Percentiles rank a stretch among this genome's conserved stretches.
These are phyloP conservation scores for Cryphonectria radicalis DNA, from an alignment of 2,329 filamentous ascomycete species.

Conservation along the genomic window DNA sequence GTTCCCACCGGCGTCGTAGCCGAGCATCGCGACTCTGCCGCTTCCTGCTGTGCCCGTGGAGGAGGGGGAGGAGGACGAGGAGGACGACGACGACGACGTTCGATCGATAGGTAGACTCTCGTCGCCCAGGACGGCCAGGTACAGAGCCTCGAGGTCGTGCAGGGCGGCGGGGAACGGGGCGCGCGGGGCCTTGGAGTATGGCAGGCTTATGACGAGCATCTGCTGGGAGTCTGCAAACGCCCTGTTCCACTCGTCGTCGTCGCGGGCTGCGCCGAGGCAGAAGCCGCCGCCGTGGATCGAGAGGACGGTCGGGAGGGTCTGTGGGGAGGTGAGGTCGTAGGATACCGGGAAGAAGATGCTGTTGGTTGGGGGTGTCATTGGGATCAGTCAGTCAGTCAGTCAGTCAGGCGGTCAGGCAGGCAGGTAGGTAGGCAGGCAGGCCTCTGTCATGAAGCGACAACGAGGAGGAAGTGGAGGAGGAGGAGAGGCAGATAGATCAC, in stretches of 20 bases:
- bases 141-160: slow-evolving; percentile 51
- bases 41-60: slow-evolving; percentile 9
- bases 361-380: neutral
- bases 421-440: no score
- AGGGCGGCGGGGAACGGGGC: slow-evolving; percentile 49
- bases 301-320: slow-evolving; percentile 48
- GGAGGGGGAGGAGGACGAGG: neutral
- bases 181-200: slow-evolving; percentile 53
- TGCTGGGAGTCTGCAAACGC: slow-evolving; percentile 45
- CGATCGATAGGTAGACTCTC: slow-evolving; percentile 49
- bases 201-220: slow-evolving; percentile 51
- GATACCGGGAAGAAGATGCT: slow-evolving; percentile 47
- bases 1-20: slow-evolving; percentile 58
- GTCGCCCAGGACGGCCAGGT: slow-evolving; percentile 48
- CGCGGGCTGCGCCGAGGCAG: slow-evolving; percentile 45
- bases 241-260: slow-evolving; percentile 53
- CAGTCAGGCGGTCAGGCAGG: no score
- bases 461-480: neutral
- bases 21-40: slow-evolving; percentile 46
- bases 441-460: neutral
- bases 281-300: slow-evolving; percentile 59
- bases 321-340: slow-evolving; percentile 39
- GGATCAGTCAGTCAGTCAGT: neutral
- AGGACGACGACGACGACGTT: neutral
- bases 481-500: neutral